A percentile compares a stretch with the other conserved stretches of the same genome.
phyloP scores from a whole-genome alignment of 163 green algal species.

The Volvox carteri region DNA sequence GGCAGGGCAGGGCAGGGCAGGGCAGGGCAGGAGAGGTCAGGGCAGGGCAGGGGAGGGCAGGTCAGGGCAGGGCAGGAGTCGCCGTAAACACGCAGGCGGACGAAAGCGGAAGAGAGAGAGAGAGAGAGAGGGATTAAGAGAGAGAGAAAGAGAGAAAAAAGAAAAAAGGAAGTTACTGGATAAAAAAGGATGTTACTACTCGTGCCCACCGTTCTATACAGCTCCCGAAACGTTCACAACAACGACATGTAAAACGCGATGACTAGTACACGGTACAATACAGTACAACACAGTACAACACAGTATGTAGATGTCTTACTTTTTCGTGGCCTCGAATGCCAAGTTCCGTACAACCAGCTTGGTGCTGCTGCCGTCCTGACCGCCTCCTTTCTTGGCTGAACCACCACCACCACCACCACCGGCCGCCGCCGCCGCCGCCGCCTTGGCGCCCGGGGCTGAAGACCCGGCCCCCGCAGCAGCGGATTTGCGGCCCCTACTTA shows the following conservation, averaged over 20 bases:
- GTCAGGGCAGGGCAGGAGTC: no score
- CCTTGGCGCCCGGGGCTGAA: slow-evolving; percentile 26
- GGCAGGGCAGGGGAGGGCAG: no score
- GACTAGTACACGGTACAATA: no score
- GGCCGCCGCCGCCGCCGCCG: background rate
- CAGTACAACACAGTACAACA: no score
- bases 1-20: background rate
- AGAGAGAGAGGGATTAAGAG: background rate
- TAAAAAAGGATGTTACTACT: no score
- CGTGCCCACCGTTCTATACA: no score
- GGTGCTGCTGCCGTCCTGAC: slow-evolving; percentile 65
- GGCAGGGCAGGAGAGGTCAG: background rate
- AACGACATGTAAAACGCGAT: no score
- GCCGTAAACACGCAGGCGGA: no score
- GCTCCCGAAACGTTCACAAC: no score
- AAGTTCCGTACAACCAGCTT: slow-evolving; percentile 98
- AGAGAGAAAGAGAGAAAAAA: background rate
- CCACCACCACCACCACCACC: slow-evolving; percentile 34
- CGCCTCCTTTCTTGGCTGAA: slow-evolving; percentile 64
- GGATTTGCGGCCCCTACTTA: slow-evolving; percentile 66
- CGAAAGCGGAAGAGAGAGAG: background rate
- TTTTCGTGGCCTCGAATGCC: slow-evolving; percentile 94
- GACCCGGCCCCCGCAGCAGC: background rate
- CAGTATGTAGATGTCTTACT: no score
- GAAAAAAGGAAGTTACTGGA: background rate